Evolutionary conservation across 2,329 filamentous ascomycete genomes (phyloP), one percentile per base, ranked within the genome.

Genomic region (Lomentospora prolificans): DNA sequence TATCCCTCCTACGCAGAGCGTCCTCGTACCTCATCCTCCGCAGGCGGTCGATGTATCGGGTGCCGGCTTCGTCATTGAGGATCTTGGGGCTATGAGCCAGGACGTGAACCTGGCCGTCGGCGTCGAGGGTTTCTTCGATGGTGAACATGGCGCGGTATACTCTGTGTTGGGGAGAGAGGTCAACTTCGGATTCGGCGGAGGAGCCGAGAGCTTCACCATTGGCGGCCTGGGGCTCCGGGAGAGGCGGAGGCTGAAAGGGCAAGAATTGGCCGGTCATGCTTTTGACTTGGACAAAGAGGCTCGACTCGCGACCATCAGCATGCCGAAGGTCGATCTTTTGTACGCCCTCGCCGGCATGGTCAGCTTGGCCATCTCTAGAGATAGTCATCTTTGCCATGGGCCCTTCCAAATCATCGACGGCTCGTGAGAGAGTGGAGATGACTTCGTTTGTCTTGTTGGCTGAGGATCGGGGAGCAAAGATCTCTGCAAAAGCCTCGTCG

Each of bases 211-310:
- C 36, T 17, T 14, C 41, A 19, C 31, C 50, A 17, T 30, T 51
- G 12, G 69, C 63, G 51, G 66, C 65, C 54, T 65, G 62, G 51
- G 63, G 59, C 59, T 67, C 66, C 0, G 92, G 94, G 46, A 85
- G 74, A 19, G 91, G 89, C n/a, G 92, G 94, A 22, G 89, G 87
- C 56, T 84, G 80, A 74, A 95, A 97, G 5, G 91, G 91, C 50
- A 85, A 73, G 64, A 92, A 88, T 59, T 82, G 80, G 62, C 81
- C 84, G 17, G 83, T 79, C 71, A 87, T 81, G 64, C 85, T 73
- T 67, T 88, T 82, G 56, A 87, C 77, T 64, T 86, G 84, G 58
- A 87, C 73, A 61, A 82, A 81, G 59, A 88, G 69, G 64, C 79
- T 81, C 50, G 79, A 74, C 62, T 80, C 73, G 62, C 68, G 73